Evolutionary conservation across 345 rosid species (phyloP), one percentile per base, ranked within the genome.

Genomic region (Lagerstroemia speciosa): DNA sequence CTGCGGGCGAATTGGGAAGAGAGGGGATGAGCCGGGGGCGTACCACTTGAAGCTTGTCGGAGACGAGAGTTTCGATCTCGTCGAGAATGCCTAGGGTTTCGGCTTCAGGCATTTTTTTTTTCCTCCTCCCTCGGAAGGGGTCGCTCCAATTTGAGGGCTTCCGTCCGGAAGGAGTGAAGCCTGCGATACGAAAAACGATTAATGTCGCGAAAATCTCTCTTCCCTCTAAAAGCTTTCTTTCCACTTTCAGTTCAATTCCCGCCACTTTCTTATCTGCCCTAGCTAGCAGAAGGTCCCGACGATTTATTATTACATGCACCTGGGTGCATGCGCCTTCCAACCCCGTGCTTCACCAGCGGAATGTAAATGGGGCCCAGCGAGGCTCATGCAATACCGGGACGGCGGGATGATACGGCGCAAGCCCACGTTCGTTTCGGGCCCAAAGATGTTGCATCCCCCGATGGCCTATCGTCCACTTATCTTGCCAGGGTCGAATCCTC

Each of bases 11-110:
- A 32, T 33, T n/a, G 27, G 53, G 16, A 2, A 43, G 50, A 74
- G 65, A 30, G 30, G 64, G 43, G 61, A 22, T 64, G 60, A 1
- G 11, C 1, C 3, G 8, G 11, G 6, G 65, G 29, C 48, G 74
- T 84, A 89, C 96, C 84, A 86, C 92, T 93, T 87, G 91, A 55
- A 86, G 83, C 55, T 85, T 83, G 83, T 89, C 97, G 62, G 89
- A 86, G 64, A 93, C 91, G 55, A 89, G 86, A 69, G 89, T 75
- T 62, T 86, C 78, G 74, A 91, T 79, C 78, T 93, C 90, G 29
- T 84, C 85, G 66, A 85, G 80, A 29, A 91, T 67, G 55, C 81
- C 86, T 76, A 87, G 85, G 85, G 94, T 84, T 82, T 87, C 92
- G n/a, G 81, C 86, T 60, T 74, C 67, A 6, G 81, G 69, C 89